Evolutionary conservation across 768 basidiomycete species (phyloP), one percentile per base, ranked within the genome.

Genomic region (Punctularia strigosozonata): DNA sequence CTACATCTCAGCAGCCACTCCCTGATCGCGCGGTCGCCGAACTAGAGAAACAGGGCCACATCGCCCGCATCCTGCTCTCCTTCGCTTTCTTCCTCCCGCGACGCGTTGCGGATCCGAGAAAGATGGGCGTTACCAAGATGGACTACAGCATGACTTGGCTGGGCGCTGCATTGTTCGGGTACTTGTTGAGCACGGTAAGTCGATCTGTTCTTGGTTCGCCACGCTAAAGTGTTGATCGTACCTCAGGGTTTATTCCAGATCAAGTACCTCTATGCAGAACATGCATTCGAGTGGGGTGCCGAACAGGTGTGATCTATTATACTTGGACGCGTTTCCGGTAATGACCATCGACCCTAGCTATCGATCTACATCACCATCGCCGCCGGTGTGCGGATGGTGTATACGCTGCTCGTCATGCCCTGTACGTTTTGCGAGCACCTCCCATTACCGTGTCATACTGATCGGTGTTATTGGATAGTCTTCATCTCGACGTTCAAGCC

Each of bases 121-220:
- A n/a, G n/a, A n/a, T n/a, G n/a, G n/a, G n/a, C n/a, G n/a, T n/a
- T n/a, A n/a, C n/a, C n/a, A 61, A 64, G 36, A 74, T 59, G 48
- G 85, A 87, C 50, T 90, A 77, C 68, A 85, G 78, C 51, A 61
- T 92, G 53, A 79, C 79, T 2, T 64, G 76, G 41, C 57, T 87
- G 3, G 87, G 77, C 3, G 38, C 72, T 4, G 71, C 72, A 3
- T 50, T 84, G 36, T 83, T 87, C 51, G 52, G 67, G 8, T 75
- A 80, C 54, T 55, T 77, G 24, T 63, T 86, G 23, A 72, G 84
- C 2, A 69, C 68, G 35, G 82, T 84, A 53, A 49, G 76, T 59
- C 6, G 6, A 36, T 24, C 8, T 13, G 21, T 23, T 31, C n/a
- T 19, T 30, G 4, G 33, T n/a, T 28, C 14, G 17, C 25, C 25